Percentiles rank a stretch among this genome's conserved stretches.
phyloP scores from a whole-genome alignment of 176 grass and related monocot species.

The Alopecurus myosuroides region DNA sequence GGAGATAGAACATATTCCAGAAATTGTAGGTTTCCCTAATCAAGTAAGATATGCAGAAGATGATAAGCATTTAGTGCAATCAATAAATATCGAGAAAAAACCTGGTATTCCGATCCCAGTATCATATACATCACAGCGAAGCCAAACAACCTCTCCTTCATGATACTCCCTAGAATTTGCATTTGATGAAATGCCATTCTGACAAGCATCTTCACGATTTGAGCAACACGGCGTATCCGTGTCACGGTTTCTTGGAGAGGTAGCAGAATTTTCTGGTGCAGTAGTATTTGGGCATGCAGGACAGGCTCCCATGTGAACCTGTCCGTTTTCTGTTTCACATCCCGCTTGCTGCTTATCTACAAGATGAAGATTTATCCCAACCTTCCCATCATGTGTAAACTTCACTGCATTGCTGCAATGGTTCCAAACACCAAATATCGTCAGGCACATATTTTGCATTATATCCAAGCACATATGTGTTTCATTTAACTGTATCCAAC shows the following conservation, averaged over 20 bases:
- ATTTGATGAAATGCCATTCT: constrained; percentile 34
- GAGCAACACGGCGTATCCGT: constrained; percentile 43
- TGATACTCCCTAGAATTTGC: constrained; percentile 18
- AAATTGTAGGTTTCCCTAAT: not conserved
- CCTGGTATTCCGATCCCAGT: constrained; percentile 98
- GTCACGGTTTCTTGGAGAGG: constrained; percentile 33
- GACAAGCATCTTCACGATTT: constrained; percentile 33
- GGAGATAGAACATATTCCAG: constrained; percentile 13
- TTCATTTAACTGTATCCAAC: not conserved
- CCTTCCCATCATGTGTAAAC: constrained; percentile 90
- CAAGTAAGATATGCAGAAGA: not conserved
- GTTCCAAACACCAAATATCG: constrained; percentile 23
- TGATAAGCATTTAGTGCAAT: not conserved
- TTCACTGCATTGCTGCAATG: constrained; percentile 88
- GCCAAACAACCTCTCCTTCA: constrained; percentile 58
- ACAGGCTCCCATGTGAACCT: constrained; percentile 16
- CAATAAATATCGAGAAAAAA: constrained; percentile 35
- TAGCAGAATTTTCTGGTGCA: constrained; percentile 22
- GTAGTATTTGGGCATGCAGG: constrained; percentile 23
- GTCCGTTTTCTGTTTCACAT: constrained; percentile 5
- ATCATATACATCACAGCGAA: constrained; percentile 79
- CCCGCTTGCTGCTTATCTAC: constrained; percentile 34
- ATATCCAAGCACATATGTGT: not conserved
- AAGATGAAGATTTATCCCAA: constrained; percentile 75
- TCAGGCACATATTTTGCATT: constrained; percentile 21